Evolutionary conservation across 2,329 filamentous ascomycete species (phyloP).

Genomic region (Trichoderma semiorbis): DNA sequence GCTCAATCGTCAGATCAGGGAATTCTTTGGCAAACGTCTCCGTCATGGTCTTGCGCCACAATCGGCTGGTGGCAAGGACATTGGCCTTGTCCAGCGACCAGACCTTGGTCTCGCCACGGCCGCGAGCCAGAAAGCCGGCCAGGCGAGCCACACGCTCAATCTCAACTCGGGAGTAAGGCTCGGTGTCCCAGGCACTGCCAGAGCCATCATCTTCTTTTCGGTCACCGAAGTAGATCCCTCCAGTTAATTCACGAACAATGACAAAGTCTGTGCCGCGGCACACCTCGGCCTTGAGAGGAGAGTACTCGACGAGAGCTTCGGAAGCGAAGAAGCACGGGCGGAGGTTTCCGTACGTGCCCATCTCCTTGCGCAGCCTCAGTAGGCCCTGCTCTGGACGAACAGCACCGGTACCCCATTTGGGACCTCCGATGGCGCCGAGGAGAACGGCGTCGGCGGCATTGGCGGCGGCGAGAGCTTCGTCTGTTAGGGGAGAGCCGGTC

Average conservation of each 20-base stretch:
- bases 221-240: conserved; percentile 94
- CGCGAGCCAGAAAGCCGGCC: conserved; percentile 75
- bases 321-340: conserved; percentile 95
- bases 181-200: conserved; percentile 75
- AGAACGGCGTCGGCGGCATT: conserved; percentile 86
- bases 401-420: conserved; percentile 86
- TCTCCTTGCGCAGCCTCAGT: conserved; percentile 85
- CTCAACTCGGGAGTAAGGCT: conserved; percentile 80
- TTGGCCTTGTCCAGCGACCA: conserved; percentile 83
- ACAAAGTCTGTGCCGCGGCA: conserved; percentile 88
- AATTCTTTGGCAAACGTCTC: conserved; percentile 88
- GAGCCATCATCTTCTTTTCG: conserved; percentile 67
- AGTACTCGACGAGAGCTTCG: conserved; percentile 75
- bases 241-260: conserved; percentile 87
- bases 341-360: conserved; percentile 91
- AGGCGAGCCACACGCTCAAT: conserved; percentile 85
- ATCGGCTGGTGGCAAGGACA: neutral
- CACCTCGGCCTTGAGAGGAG: conserved; percentile 80
- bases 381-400: conserved; percentile 92
- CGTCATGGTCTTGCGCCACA: conserved; percentile 66
- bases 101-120: conserved; percentile 65
- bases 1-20: conserved; percentile 75
- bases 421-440: conserved; percentile 91
- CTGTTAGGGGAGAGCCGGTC: conserved; percentile 72
- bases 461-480: conserved; percentile 76